Conservation (phyloP, 208 protist genomes). For the Trichomonas tenax region DNA sequence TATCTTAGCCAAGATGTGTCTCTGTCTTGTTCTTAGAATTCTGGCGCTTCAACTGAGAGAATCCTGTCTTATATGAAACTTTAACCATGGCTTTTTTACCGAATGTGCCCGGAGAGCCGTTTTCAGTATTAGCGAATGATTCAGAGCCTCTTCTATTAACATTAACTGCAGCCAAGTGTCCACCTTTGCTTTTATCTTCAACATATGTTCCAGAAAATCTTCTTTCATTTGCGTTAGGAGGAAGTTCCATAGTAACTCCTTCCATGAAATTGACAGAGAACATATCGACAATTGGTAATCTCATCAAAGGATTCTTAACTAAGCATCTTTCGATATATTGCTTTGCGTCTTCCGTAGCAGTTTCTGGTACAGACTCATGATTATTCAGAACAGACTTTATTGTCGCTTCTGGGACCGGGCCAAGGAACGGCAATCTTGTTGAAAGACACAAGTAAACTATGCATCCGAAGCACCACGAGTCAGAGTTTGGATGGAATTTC, state of each 20-base stretch:
- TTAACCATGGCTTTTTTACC: not conserved
- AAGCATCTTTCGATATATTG: not conserved
- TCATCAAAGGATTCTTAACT: not conserved
- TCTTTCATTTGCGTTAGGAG: not conserved
- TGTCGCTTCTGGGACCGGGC: not conserved
- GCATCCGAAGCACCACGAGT: not conserved
- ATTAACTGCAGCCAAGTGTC: not conserved
- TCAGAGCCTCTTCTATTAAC: not conserved
- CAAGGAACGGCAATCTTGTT: not conserved
- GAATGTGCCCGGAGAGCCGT: not conserved
- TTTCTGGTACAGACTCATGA: not conserved
- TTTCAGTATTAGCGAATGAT: not conserved
- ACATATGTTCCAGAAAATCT: not conserved
- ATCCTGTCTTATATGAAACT: not conserved
- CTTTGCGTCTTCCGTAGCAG: not conserved
- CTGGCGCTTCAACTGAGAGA: not conserved
- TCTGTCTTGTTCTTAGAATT: not conserved
- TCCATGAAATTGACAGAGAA: not conserved
- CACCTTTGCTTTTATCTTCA: not conserved
- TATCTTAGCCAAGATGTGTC: not conserved
- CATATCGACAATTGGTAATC: not conserved
- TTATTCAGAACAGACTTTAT: not conserved
- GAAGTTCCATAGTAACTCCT: not conserved
- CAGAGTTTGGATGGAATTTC: not conserved
- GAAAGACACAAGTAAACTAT: not conserved